Evolutionary conservation across 2,329 filamentous ascomycete genomes (phyloP), one percentile per base, ranked within the genome.

Genomic region (Raffaelea albimanens): DNA sequence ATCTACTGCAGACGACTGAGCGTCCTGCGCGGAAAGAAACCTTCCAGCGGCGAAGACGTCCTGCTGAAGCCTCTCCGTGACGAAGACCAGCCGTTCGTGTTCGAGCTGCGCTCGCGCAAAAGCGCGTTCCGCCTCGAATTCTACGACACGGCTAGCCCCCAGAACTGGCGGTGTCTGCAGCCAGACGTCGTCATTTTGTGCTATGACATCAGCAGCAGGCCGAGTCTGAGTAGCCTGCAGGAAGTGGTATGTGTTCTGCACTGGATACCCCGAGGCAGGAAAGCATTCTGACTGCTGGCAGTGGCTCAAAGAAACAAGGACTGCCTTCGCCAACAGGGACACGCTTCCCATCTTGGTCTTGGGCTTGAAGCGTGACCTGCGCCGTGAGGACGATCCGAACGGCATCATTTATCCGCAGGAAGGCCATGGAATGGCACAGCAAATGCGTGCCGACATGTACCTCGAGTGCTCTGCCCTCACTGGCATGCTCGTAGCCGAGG

Each of bases 381-480:
- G 76, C 48, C 76, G 72, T 2, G 75, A 79, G 51, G 63, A 66
- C 13, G 77, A 82, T 55, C 76, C 76, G 2, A 78, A 79, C 50
- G 76, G 76, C 25, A 71, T 75, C 53, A 76, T 82, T 45, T 75
- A 78, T 51, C 79, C 79, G 11, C 73, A 82, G 51, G 79, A 82
- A 60, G 78, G 69, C 1, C 77, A 79, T 56, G 67, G 67, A 22
- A 59, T 72, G 44, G 71, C 78, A 20, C 76, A 81, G 56, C 69
- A 72, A 53, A 69, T 82, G 67, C 66, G 78, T 45, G 76, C 71
- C 42, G 79, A 83, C 60, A 75, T 73, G 52, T 83, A 82, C 55
- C 72, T 81, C 59, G 79, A 83, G 56, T 83, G 78, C 61, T 81
- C 77, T 2, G 76, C 78, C 7, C 63, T 73, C 43, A 80, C 76